Evolutionary conservation across 441 rosid species (phyloP).

Genomic region (Erysimum cheiri): DNA sequence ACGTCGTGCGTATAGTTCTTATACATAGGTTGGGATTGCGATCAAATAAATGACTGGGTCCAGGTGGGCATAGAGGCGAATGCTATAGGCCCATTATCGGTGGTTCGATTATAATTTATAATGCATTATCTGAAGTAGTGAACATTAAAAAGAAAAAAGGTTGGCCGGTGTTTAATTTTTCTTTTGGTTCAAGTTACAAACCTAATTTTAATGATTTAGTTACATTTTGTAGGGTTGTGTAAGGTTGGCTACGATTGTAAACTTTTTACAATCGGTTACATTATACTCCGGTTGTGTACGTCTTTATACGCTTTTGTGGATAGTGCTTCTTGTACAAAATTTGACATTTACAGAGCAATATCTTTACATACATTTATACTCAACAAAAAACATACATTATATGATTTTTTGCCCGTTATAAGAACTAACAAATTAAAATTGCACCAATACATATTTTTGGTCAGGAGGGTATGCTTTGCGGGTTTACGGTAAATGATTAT

Average conservation of each 20-base stretch:
- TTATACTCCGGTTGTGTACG: not conserved
- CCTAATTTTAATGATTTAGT: not conserved
- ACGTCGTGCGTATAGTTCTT: not conserved
- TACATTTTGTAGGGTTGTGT: not conserved
- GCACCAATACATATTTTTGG: too few relatives aligned
- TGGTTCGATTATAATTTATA: not conserved
- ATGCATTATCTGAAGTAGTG: not conserved
- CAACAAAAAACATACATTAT: too few relatives aligned
- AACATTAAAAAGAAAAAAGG: not conserved
- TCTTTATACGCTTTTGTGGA: not conserved
- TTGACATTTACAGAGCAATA: not conserved
- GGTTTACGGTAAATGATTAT: too few relatives aligned
- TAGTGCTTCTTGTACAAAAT: not conserved
- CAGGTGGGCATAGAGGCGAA: constrained; percentile 2
- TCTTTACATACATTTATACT: too few relatives aligned
- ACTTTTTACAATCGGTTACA: not conserved
- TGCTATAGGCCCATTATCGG: not conserved
- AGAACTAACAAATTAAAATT: too few relatives aligned
- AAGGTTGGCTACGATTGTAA: not conserved
- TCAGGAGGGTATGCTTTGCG: too few relatives aligned
- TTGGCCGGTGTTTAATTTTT: not conserved
- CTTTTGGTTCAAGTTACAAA: not conserved
- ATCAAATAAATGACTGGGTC: constrained; percentile 12
- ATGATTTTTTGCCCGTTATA: too few relatives aligned
- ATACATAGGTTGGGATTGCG: not conserved